phyloP scores from a whole-genome alignment of 2,329 filamentous ascomycete genomes.

The Microsporum canis region DNA sequence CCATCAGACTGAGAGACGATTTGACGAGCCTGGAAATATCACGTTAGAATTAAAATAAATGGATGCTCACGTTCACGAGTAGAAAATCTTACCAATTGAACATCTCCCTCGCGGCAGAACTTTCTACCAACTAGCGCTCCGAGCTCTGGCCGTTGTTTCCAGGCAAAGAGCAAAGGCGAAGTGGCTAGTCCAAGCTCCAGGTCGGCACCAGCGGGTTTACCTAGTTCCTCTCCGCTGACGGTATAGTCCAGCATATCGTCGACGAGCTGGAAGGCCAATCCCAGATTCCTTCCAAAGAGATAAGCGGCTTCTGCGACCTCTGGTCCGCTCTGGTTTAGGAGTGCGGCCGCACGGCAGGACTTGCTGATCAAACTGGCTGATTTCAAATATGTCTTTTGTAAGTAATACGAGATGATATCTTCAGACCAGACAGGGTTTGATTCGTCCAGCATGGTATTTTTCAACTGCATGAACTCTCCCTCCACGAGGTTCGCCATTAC shows the following conservation, averaged over 20 bases:
- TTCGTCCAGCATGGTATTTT: slow-evolving; percentile 88
- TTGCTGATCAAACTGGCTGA: slow-evolving; percentile 93
- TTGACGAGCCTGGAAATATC: slow-evolving; percentile 58
- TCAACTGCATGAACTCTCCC: slow-evolving; percentile 98
- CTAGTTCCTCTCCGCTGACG: slow-evolving; percentile 67
- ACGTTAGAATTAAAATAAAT: background rate
- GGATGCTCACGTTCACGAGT: background rate
- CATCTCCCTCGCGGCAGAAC: slow-evolving; percentile 73
- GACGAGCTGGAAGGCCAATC: slow-evolving; percentile 90
- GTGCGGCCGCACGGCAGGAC: slow-evolving; percentile 77
- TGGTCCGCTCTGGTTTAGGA: slow-evolving; percentile 65
- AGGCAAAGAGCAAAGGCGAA: slow-evolving; percentile 86
- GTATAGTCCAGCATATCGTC: slow-evolving; percentile 99
- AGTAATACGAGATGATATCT: slow-evolving; percentile 80
- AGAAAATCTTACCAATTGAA: slow-evolving; percentile 55
- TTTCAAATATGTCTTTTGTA: slow-evolving; percentile 98
- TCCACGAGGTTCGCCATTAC: slow-evolving; percentile 97
- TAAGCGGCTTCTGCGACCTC: slow-evolving; percentile 86
- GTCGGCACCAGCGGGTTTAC: slow-evolving; percentile 91
- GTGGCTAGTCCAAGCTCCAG: slow-evolving; percentile 87
- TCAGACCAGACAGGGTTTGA: slow-evolving; percentile 73
- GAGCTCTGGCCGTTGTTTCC: slow-evolving; percentile 76
- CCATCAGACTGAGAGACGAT: slow-evolving; percentile 75
- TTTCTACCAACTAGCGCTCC: slow-evolving; percentile 84
- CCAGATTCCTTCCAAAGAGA: slow-evolving; percentile 81